Percentiles rank a stretch among this genome's conserved stretches.
Conservation (phyloP, 495 filamentous ascomycete genomes). For the Neurospora sp. region DNA sequence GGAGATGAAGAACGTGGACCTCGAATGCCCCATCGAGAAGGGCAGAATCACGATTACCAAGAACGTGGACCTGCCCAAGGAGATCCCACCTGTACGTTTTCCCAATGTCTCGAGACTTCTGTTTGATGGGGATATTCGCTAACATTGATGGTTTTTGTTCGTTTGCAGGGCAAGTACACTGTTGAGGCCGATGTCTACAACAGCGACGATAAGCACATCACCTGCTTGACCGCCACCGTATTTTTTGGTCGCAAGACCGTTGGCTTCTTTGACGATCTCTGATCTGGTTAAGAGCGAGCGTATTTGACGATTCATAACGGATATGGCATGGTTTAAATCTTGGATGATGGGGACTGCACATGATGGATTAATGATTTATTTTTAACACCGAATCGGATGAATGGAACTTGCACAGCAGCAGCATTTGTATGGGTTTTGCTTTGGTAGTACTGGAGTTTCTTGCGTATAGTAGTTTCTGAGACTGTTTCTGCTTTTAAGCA, state of each 20-base stretch:
- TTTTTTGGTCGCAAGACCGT: slow-evolving; percentile 33
- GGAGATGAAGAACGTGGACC: slow-evolving; percentile 74
- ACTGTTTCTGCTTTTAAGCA: background rate
- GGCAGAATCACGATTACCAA: slow-evolving; percentile 66
- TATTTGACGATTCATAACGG: background rate
- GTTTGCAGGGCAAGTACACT: slow-evolving; percentile 72
- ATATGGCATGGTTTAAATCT: background rate
- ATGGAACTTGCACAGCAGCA: background rate
- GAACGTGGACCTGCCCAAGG: slow-evolving; percentile 70
- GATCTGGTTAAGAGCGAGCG: background rate
- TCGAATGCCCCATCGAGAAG: slow-evolving; percentile 77
- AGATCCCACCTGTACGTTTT: slow-evolving; percentile 76
- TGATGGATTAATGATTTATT: slow-evolving; percentile 2
- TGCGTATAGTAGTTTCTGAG: background rate
- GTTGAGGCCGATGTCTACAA: slow-evolving; percentile 79
- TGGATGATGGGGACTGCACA: slow-evolving; percentile 1
- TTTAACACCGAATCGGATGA: background rate
- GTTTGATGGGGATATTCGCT: background rate
- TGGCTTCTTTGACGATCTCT: slow-evolving; percentile 17
- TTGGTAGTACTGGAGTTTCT: background rate
- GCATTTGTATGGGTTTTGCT: background rate
- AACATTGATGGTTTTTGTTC: background rate
- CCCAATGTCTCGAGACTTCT: background rate
- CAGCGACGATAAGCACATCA: slow-evolving; percentile 57
- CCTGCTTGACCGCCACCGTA: slow-evolving; percentile 68